Base-by-base conservation (phyloP, 1,139 yeast species). In the Suhomyces choctaworum region DNA sequence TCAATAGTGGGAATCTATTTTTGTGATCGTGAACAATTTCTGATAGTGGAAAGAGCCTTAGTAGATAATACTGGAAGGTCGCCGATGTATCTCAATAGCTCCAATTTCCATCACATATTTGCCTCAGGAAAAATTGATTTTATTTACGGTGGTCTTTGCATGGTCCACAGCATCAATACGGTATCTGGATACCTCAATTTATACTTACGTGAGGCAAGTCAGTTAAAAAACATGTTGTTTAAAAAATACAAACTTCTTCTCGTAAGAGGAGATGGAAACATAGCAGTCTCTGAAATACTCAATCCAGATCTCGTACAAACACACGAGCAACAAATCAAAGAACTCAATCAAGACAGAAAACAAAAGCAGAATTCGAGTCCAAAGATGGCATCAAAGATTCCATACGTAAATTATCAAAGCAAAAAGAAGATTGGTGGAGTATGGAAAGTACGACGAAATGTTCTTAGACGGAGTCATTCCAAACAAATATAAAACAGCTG, bases 201-300 rank as follows among this genome's bases (percentile, higher is more conserved):
- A 2, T 80, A 85, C 47, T 61, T 84, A 0, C 88, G 94, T 0
- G 38, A 57, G 1, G 46, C 60, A 8, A 45, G 40, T 8, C 36
- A 13, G 13, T 40, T 58, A 21, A 46, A 25, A 16, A 28, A 25
- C 15, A 38, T 41, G 15, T 40, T 57, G 13, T 27, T 27, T 4
- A 44, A 54, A 2, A 64, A 65, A 0, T 51, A 50, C 27, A 66
- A 66, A 29, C 51, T 80, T 31, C 40, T 83, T 0, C 41, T 87
- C 1, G 69, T 78, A 0, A 72, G 87, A 44, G 94, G 94, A 2
- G 74, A 80, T 27, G 77, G 88, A 1, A 86, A 80, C 32, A 44
- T 69, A 1, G 73, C 75, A 0, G 34, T 48, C 4, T 47, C 58
- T 14, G 76, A 70, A 36, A 42, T 66, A 11, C 42, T 64, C 8